These are phyloP conservation scores for Oxyria digyna DNA, from an alignment of 148 eudicot genomes.

Conservation along the genomic window DNA sequence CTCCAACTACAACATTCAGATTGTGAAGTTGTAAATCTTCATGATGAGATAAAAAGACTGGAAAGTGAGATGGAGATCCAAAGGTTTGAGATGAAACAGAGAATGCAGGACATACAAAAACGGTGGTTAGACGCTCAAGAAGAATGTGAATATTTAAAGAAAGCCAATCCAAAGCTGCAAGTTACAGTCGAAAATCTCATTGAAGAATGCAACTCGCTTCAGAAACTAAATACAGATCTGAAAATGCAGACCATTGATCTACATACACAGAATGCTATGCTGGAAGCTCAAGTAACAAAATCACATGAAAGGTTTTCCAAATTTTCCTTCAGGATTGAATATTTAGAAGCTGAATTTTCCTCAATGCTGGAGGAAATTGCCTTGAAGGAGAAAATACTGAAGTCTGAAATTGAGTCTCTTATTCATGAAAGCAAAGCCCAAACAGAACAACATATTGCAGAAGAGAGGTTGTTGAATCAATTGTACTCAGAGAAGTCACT, in stretches of 20 bases:
- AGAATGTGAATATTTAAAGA: conserved; percentile 47
- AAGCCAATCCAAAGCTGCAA: conserved; percentile 44
- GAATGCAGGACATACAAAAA: conserved; percentile 33
- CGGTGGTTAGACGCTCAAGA: conserved; percentile 46
- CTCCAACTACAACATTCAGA: conserved; percentile 42
- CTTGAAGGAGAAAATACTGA: conserved; percentile 39
- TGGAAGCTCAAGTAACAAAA: conserved; percentile 47
- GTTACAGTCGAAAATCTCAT: conserved; percentile 39
- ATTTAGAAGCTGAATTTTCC: conserved; percentile 41
- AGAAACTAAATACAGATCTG: conserved; percentile 45
- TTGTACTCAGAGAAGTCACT: conserved; percentile 34
- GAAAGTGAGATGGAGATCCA: conserved; percentile 37
- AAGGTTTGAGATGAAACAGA: conserved; percentile 27
- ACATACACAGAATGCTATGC: conserved; percentile 20
- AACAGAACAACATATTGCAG: conserved; percentile 34
- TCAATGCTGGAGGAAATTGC: conserved; percentile 41
- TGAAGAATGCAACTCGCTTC: conserved; percentile 41
- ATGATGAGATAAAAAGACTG: conserved; percentile 40
- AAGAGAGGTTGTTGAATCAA: conserved; percentile 36
- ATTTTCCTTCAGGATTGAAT: conserved; percentile 33
- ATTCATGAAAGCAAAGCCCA: conserved; percentile 33
- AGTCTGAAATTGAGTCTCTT: conserved; percentile 55
- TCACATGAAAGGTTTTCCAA: conserved; percentile 27
- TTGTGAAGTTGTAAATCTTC: conserved; percentile 28
- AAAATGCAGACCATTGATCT: conserved; percentile 42